phyloP scores from a whole-genome alignment of 1,284 basidiomycete species.

The Cryptococcus amylolentus region DNA sequence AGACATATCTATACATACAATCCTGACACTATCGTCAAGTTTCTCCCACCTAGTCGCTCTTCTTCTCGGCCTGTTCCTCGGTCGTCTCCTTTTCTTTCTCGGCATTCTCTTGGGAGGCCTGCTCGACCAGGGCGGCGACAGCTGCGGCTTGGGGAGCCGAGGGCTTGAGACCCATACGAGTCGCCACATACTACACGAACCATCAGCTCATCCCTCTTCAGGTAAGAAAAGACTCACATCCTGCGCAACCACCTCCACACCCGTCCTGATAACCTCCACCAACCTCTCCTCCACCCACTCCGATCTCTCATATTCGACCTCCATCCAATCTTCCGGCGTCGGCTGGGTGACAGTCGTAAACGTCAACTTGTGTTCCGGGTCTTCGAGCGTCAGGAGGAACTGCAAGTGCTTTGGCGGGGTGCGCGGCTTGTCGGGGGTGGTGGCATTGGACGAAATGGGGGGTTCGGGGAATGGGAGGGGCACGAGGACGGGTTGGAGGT shows the following conservation, averaged over 20 bases:
- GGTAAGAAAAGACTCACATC: constrained; percentile 52
- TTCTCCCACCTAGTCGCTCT: background rate
- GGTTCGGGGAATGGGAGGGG: constrained; percentile 54
- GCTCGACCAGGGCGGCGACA: constrained; percentile 12
- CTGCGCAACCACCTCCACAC: constrained; percentile 80
- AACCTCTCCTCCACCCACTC: constrained; percentile 94
- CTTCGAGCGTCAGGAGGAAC: constrained; percentile 77
- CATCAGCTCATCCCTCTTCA: constrained; percentile 1
- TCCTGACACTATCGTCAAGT: too few relatives aligned
- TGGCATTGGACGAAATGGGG: constrained; percentile 18
- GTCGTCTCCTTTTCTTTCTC: background rate
- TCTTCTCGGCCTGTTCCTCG: constrained; percentile 2
- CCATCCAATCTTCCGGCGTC: constrained; percentile 74
- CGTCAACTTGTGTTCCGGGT: constrained; percentile 72
- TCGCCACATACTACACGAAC: constrained; percentile 40
- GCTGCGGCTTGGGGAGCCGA: constrained; percentile 17
- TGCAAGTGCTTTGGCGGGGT: constrained; percentile 61
- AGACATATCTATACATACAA: too few relatives aligned
- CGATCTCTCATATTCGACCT: constrained; percentile 76
- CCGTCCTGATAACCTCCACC: constrained; percentile 75
- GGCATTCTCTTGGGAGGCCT: constrained; percentile 7
- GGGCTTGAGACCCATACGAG: constrained; percentile 48
- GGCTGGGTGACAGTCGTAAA: constrained; percentile 76
- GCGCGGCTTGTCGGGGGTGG: constrained; percentile 28
- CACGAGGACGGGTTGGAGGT: constrained; percentile 80